These are phyloP conservation scores for Lanzia echinophila DNA, from an alignment of 2,329 filamentous ascomycete genomes.

Conservation along the genomic window DNA sequence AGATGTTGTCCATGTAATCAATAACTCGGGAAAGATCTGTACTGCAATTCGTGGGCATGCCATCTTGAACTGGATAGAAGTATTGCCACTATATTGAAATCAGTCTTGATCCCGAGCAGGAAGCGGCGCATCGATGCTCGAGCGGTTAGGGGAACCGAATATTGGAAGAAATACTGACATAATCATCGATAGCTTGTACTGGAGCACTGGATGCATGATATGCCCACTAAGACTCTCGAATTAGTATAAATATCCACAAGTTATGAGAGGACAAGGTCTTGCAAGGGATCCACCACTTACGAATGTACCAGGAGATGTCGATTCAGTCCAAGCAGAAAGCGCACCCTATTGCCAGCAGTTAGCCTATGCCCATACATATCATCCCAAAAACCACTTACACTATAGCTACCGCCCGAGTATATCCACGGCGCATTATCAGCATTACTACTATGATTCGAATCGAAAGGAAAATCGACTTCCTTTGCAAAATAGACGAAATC, in stretches of 20 bases:
- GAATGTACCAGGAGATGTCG: slow-evolving; percentile 46
- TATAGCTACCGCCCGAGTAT: slow-evolving; percentile 49
- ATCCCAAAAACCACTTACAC: slow-evolving; percentile 10
- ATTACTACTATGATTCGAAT: slow-evolving; percentile 40
- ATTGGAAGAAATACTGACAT: slow-evolving; percentile 27
- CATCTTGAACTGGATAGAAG: slow-evolving; percentile 48
- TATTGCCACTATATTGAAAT: slow-evolving; percentile 44
- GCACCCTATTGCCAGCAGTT: slow-evolving; percentile 33
- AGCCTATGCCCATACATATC: not conserved
- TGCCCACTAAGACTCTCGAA: slow-evolving; percentile 37
- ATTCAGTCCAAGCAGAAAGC: slow-evolving; percentile 49
- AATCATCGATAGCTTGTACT: slow-evolving; percentile 49
- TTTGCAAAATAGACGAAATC: slow-evolving; percentile 50
- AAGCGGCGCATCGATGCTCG: too few species aligned
- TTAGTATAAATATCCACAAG: not conserved
- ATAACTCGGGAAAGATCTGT: slow-evolving; percentile 45
- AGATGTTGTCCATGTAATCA: slow-evolving; percentile 46
- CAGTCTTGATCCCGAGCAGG: too few species aligned
- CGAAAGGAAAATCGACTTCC: slow-evolving; percentile 47
- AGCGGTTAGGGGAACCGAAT: not conserved
- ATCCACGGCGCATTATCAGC: slow-evolving; percentile 50
- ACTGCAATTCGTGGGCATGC: slow-evolving; percentile 54
- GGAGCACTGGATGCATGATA: slow-evolving; percentile 51
- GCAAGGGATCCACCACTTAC: not conserved
- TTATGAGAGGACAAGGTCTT: too few species aligned